Base-by-base conservation (phyloP, 176 grass and related monocot genomes). In the Cenchrus americanus region DNA sequence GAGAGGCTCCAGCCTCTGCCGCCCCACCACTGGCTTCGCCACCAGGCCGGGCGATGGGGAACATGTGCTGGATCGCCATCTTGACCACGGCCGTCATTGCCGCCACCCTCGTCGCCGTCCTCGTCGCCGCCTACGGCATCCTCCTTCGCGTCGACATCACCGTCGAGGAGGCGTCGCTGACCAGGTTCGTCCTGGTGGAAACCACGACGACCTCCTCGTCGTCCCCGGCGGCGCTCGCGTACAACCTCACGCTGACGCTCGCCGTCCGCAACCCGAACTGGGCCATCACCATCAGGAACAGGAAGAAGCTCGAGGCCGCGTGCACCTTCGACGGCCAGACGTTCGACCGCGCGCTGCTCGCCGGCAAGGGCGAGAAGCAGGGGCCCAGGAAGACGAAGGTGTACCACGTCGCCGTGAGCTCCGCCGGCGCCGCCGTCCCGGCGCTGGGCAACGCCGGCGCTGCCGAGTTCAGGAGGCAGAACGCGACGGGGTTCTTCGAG, bases 161-260 rank as follows among this genome's bases (percentile, higher is more conserved):
- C 55, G 77, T 92, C 0, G 67, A 65, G 2, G 73, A 86, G 10
- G 90, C 87, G 4, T 78, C 82, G 2, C 84, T 92, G 0, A 87
- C 80, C 49, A 75, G 83, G 5, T 75, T 92, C 54, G 84, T 22
- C 17, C 87, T 92, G 0, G 32, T 47, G 30, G 62, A n/a, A 14
- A 2, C 22, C 34, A 37, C 34, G 34, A 37, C 3, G 3, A 4
- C 34, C 34, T 37, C 34, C 6, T 13, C 12, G 50, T 0, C 41
- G 66, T 19, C 88, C 0, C 3, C 59, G 0, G 49, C 70, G 12
- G 53, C 27, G 19, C 21, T 93, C 10, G 82, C 74, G 0, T 93
- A 87, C 87, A 93, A 87, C 70, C 80, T 93, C 48, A 26, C 79
- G 10, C 24, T 85, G 6, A 70, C 21, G 22, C 49, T 93, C n/a